Percentiles rank a stretch among this genome's conserved stretches.
These are phyloP conservation scores for Cordyceps farinosa DNA, from an alignment of 2,329 filamentous ascomycete species.

Conservation along the genomic window DNA sequence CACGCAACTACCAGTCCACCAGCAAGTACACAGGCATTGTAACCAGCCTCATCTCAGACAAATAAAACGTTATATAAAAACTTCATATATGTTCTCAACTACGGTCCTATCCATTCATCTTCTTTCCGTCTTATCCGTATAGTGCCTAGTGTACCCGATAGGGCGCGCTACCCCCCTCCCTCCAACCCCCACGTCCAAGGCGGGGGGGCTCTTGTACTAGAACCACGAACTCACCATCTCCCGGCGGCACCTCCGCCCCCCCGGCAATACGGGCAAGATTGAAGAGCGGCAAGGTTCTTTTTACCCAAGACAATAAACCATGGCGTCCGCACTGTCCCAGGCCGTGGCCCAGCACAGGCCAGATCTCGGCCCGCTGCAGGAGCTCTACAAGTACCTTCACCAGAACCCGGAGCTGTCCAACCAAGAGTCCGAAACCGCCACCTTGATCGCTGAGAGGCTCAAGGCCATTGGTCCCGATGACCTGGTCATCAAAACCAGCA, in stretches of 20 bases:
- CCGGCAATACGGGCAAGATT: neutral
- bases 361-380: constrained; percentile 11
- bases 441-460: constrained; percentile 42
- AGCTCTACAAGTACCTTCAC: constrained; percentile 57
- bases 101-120: neutral
- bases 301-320: neutral
- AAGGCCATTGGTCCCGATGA: constrained; percentile 11
- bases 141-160: neutral
- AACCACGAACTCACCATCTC: neutral
- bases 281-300: neutral
- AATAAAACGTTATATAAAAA: neutral
- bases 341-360: constrained; percentile 10
- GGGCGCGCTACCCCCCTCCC: neutral
- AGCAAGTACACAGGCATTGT: neutral
- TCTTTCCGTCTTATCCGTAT: neutral
- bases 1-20: neutral
- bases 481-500: constrained; percentile 40
- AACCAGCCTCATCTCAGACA: neutral
- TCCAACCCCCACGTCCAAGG: constrained; percentile 8
- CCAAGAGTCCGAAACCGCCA: constrained; percentile 51
- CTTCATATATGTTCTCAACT: neutral
- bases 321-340: constrained; percentile 9
- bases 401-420: constrained; percentile 56
- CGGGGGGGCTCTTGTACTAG: neutral
- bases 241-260: neutral